A percentile compares a stretch with the other conserved stretches of the same genome.
Conservation (phyloP, 495 filamentous ascomycete species). For the Aspergillus indologenus region DNA sequence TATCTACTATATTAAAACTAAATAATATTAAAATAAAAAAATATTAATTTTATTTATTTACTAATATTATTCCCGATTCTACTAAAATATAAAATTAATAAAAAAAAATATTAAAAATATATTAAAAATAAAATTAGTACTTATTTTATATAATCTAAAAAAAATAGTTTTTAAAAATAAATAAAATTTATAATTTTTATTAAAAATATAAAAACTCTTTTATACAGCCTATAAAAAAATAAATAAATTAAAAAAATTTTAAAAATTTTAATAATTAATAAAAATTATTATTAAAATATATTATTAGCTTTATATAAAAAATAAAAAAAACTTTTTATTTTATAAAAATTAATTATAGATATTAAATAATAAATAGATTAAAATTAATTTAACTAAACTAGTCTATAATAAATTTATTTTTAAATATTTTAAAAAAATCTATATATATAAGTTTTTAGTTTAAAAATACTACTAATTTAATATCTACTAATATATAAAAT, state of each 20-base stretch:
- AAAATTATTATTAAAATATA: neutral
- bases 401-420: neutral
- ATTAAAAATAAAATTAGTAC: neutral
- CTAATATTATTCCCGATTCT: neutral
- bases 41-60: no score
- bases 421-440: neutral
- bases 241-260: conserved; percentile 1
- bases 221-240: neutral
- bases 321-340: neutral
- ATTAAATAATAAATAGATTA: neutral
- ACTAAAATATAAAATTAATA: neutral
- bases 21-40: no score
- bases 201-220: neutral
- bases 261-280: conserved; percentile 4
- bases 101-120: neutral
- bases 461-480: no score
- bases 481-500: no score
- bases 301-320: neutral
- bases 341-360: conserved; percentile 1
- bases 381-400: neutral
- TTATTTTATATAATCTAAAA: no score
- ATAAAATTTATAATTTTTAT: neutral
- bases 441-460: no score
- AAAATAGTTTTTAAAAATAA: no score
- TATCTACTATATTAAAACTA: no score